phyloP scores from a whole-genome alignment of 2,329 filamentous ascomycete genomes.

The Passalora sequoiae region DNA sequence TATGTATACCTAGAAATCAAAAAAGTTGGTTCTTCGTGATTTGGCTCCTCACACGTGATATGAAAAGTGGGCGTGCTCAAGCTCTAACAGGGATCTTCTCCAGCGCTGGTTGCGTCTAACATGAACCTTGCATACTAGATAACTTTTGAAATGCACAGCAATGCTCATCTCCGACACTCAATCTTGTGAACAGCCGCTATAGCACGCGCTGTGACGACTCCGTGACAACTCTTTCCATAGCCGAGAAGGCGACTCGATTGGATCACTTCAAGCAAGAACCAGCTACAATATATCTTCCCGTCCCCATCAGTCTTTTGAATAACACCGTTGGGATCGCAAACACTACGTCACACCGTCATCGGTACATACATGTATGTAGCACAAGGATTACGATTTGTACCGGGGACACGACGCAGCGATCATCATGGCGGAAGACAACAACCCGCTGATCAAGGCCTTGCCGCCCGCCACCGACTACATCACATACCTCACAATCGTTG shows the following conservation, averaged over 20 bases:
- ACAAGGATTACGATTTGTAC: too few species aligned
- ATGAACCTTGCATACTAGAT: not conserved
- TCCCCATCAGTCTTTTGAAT: not conserved
- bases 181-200: too few species aligned
- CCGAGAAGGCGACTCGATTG: too few species aligned
- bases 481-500: slow-evolving; percentile 73
- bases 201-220: too few species aligned
- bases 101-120: too few species aligned
- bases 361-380: too few species aligned
- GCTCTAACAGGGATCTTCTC: not conserved
- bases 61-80: not conserved
- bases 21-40: slow-evolving; percentile 2
- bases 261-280: too few species aligned
- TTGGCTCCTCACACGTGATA: not conserved
- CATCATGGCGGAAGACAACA: slow-evolving; percentile 31
- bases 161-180: too few species aligned
- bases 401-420: too few species aligned
- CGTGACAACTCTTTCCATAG: too few species aligned
- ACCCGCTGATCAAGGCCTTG: slow-evolving; percentile 53
- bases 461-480: slow-evolving; percentile 63
- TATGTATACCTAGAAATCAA: slow-evolving; percentile 20
- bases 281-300: too few species aligned
- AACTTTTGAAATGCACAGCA: too few species aligned
- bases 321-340: slow-evolving; percentile 6
- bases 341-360: slow-evolving; percentile 1